Evolutionary conservation across 495 filamentous ascomycete genomes (phyloP), one percentile per base, ranked within the genome.

Genomic region (Aspergillus incahuasiensis): DNA sequence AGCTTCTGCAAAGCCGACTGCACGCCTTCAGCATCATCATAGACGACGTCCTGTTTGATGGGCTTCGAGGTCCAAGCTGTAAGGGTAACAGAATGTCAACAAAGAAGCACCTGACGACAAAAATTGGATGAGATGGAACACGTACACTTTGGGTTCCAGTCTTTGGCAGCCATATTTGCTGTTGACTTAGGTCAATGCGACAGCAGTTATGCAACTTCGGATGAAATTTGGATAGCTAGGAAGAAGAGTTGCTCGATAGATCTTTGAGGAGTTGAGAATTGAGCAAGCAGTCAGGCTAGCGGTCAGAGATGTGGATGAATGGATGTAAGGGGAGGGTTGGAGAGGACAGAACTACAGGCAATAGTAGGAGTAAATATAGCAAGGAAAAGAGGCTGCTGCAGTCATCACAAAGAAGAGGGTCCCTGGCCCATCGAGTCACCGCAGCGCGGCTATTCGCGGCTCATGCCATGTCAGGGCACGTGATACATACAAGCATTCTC

Each of bases 21-120:
- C 19, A 95, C 78, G 7, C 79, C 82, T 5, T 75, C 63, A 8
- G 70, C 69, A 71, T 96, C 85, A 13, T 85, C 78, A 61, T 97
- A 98, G 45, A 82, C 72, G 38, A 95, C 91, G 58, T 84, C 84
- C 72, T 98, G 94, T 67, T 92, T 91, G 72, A 96, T 92, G 9
- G 94, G 91, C 65, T 95, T 96, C 13, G 83, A 80, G 41, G 83
- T 82, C 94, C 94, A 98, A 30, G 94, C 91, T 75, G 28, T 25
- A 32, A 24, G 6, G 13, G 25, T 5, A 3, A 30, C 4, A 15
- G 25, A 28, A 28, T 8, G 16, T 47, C 24, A 47, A 20, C 9
- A 19, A 49, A 39, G 3, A 39, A 20, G 34, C n/a, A 3, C n/a
- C n/a, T n/a, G n/a, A n/a, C 15, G 1, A 5, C 32, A 19, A 39